Conservation (phyloP, 2,329 filamentous ascomycete genomes). For the Colletotrichum cereale region DNA sequence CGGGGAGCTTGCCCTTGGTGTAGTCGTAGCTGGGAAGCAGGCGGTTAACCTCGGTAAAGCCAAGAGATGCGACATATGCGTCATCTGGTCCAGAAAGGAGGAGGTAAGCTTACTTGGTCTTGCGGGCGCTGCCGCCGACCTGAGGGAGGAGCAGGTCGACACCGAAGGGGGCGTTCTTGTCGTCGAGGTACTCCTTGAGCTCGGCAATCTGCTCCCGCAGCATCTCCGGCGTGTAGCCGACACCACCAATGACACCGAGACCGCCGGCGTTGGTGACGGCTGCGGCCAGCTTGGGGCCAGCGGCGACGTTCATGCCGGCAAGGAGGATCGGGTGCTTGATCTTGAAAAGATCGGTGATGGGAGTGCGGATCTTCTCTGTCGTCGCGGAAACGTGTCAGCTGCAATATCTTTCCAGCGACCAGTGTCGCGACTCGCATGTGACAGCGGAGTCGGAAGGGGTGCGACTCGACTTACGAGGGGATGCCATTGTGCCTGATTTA, state of each 20-base stretch:
- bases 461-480: conserved; percentile 74
- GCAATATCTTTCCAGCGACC: neutral
- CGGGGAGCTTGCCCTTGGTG: conserved; percentile 97
- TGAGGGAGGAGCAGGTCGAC: conserved; percentile 95
- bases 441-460: conserved; percentile 24
- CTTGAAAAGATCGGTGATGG: conserved; percentile 94
- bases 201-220: conserved; percentile 94
- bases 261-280: conserved; percentile 98
- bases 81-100: neutral
- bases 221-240: conserved; percentile 98
- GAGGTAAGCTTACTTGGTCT: conserved; percentile 79
- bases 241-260: conserved; percentile 94
- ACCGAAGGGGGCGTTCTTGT: conserved; percentile 96
- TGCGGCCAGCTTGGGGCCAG: conserved; percentile 94
- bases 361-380: conserved; percentile 88
- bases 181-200: conserved; percentile 86
- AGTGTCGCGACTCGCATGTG: conserved; percentile 29
- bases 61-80: neutral
- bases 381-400: conserved; percentile 42
- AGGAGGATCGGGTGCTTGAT: conserved; percentile 97
- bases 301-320: conserved; percentile 99
- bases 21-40: conserved; percentile 89
- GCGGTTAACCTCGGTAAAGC: neutral
- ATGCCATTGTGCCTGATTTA: conserved; percentile 72
- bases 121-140: conserved; percentile 92